Evolutionary conservation across 108 stramenopile species (phyloP), one percentile per base, ranked within the genome.

Genomic region (Parmales sp.): DNA sequence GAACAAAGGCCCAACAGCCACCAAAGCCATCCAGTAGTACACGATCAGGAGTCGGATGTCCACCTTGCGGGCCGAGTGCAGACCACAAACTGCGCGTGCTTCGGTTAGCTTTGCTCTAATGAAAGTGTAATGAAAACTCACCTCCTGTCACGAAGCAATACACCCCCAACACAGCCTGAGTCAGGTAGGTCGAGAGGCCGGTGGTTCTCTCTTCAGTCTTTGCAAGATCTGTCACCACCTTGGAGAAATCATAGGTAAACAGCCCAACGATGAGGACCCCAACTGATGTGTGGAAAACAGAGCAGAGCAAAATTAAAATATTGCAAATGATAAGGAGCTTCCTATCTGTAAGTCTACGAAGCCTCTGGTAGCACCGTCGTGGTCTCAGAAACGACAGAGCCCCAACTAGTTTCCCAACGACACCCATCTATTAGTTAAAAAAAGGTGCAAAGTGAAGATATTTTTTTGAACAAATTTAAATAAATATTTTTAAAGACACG

Each of bases 21-120:
- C 20, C 29, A 60, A 34, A 16, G 31, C 36, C 31, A 60, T 18
- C 54, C 54, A 60, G 54, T 60, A 60, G 31, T 60, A 60, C 54
- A 28, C 18, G 3, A 60, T 60, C 29, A 60, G 26, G 31, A n/a
- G 23, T n/a, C 19, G 22, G 4, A 48, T 48, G 46, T 48, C 23
- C 11, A 43, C 41, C 41, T 43, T 8, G 7, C 13, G 11, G 41
- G 41, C 11, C 13, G 13, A 11, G 41, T 13, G 41, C 13, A 13
- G 7, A 13, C 13, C 11, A 11, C 13, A 43, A 13, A 43, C 8
- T 43, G n/a, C 41, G 7, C 41, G 41, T 43, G 41, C 13, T 43
- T 11, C 41, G 13, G 13, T 13, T 8, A 11, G 11, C 41, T 11
- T 43, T 13, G 13, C 41, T 43, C 41, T 11, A 43, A 43, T 8